phyloP scores from a whole-genome alignment of 2,329 filamentous ascomycete species.

The Pseudomassariella vexata region DNA sequence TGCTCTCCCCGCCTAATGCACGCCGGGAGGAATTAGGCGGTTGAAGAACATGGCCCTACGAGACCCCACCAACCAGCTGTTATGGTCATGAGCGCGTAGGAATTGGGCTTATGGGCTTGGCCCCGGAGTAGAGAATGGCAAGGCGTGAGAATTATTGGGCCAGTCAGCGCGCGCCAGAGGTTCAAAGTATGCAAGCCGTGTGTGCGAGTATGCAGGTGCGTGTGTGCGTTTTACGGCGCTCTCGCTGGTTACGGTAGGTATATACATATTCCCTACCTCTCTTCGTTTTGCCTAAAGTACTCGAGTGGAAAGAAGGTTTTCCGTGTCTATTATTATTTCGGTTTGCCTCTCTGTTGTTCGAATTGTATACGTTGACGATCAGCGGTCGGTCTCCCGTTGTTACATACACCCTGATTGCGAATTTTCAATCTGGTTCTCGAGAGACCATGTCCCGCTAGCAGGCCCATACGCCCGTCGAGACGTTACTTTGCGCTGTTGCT shows the following conservation, averaged over 20 bases:
- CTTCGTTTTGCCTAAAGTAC: conserved; percentile 1
- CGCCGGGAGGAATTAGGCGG: too few relatives aligned
- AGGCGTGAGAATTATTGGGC: too few relatives aligned
- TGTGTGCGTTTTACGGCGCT: not conserved
- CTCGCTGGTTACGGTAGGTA: not conserved
- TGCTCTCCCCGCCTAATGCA: too few relatives aligned
- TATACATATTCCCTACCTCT: conserved; percentile 1
- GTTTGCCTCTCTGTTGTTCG: conserved; percentile 1
- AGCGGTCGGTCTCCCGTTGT: conserved; percentile 1
- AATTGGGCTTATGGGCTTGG: not conserved
- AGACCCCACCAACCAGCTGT: conserved; percentile 3
- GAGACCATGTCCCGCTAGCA: conserved; percentile 9
- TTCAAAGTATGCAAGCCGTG: too few relatives aligned
- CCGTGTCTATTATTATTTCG: not conserved
- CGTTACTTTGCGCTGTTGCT: conserved; percentile 3
- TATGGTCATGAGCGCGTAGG: conserved; percentile 3
- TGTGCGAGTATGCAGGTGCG: not conserved
- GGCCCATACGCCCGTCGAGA: conserved; percentile 5
- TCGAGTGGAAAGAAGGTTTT: not conserved
- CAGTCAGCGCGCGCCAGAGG: conserved; percentile 5
- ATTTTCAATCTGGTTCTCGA: too few relatives aligned
- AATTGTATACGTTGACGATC: conserved; percentile 1
- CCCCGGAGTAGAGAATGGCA: too few relatives aligned
- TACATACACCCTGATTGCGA: not conserved
- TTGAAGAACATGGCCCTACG: conserved; percentile 1